phyloP scores from a whole-genome alignment of 2,329 filamentous ascomycete genomes.

The Exophiala bonariae region DNA sequence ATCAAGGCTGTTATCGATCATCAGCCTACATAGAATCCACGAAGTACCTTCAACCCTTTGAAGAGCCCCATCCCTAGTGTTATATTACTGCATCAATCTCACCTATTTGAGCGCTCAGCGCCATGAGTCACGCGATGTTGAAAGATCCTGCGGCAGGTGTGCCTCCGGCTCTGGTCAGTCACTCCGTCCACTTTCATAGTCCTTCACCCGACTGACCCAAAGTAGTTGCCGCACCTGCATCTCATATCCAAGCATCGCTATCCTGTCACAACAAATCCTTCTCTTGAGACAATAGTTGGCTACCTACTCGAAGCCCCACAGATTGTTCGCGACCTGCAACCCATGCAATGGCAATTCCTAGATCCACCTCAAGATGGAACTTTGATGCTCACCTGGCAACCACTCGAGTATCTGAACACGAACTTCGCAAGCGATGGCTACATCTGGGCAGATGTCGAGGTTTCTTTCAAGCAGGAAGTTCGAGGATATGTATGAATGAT shows the following conservation, averaged over 20 bases:
- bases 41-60: too few relatives aligned
- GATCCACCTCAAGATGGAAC: conserved; percentile 78
- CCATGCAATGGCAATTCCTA: conserved; percentile 93
- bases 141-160: conserved; percentile 51
- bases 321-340: conserved; percentile 77
- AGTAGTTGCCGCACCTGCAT: conserved; percentile 82
- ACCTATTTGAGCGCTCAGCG: too few relatives aligned
- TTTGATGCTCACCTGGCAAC: conserved; percentile 86
- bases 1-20: too few relatives aligned
- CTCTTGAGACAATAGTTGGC: conserved; percentile 74
- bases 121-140: conserved; percentile 28
- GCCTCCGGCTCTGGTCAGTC: conserved; percentile 43
- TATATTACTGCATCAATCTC: too few relatives aligned
- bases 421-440: conserved; percentile 90
- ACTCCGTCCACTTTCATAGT: not conserved
- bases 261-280: conserved; percentile 69
- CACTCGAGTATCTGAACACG: conserved; percentile 66
- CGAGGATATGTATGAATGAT: conserved; percentile 60
- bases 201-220: conserved; percentile 6
- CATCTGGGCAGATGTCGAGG: conserved; percentile 82
- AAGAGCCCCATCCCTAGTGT: too few relatives aligned
- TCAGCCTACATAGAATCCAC: too few relatives aligned
- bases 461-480: conserved; percentile 72
- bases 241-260: conserved; percentile 82
- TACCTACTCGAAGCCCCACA: conserved; percentile 82